Evolutionary conservation across 495 filamentous ascomycete species (phyloP), one percentile per base, ranked within the genome.

Genomic region (Neurospora pannonica): DNA sequence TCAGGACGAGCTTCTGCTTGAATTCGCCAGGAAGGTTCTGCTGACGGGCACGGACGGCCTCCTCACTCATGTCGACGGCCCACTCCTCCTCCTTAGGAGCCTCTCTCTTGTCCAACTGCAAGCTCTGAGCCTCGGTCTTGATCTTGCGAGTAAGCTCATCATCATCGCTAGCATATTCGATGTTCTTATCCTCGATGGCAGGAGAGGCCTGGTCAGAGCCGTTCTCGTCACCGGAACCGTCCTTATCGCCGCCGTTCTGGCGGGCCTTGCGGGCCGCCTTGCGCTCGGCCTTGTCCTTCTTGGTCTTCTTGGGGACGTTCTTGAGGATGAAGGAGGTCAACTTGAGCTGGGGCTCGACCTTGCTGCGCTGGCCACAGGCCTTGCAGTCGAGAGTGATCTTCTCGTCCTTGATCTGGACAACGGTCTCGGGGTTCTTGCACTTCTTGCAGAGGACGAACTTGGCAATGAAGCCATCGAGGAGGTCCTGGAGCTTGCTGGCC

Each of bases 381-480:
- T 99, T 99, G 92, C 96, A 99, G 85, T 99, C 96, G 77, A 98
- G 89, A 72, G 90, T 79, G 80, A 99, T 99, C 78, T 87, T 88
- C 48, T 92, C 95, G 75, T 97, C 93, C 84, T 97, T 97, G 88
- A 97, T 93, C 79, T 91, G 88, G 79, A 97, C 93, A 74, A 94
- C 95, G 76, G 96, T 99, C 86, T 99, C 96, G 38, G 96, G 96
- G 83, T 99, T 99, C 90, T 97, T 97, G 91, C 96, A 99, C 84
- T 96, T 94, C 88, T 96, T 95, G 92, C 96, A 99, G 72, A 99
- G 93, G 77, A 99, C 96, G 76, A 98, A 99, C 85, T 93, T 97
- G 87, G 89, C 87, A 83, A 99, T 99, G 89, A 98, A 99, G 70
- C 95, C 95, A 80, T 98, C 96, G 37, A 99, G 93, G 77, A 97